A percentile compares a stretch with the other conserved stretches of the same genome.
Conservation (phyloP, 1,139 yeast genomes). For the Nakaseomyces uthaithaninus region DNA sequence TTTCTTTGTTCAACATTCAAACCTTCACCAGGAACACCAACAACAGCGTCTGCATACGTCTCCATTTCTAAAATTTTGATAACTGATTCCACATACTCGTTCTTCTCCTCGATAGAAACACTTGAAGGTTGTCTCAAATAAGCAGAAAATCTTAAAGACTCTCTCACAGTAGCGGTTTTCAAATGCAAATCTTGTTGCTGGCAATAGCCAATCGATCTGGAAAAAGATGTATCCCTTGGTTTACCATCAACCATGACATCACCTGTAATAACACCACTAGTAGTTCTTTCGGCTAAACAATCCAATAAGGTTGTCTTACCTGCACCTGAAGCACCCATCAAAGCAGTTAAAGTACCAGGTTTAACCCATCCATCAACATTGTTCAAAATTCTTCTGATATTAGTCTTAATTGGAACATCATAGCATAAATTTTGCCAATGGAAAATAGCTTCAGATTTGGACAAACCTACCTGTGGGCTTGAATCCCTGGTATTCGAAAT, state of each 20-base stretch:
- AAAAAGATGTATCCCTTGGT: constrained; percentile 62
- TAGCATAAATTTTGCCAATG: constrained; percentile 76
- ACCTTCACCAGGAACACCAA: constrained; percentile 75
- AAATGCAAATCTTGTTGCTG: constrained; percentile 78
- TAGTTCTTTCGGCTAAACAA: constrained; percentile 69
- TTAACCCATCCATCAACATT: constrained; percentile 80
- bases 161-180: constrained; percentile 70
- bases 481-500: constrained; percentile 7
- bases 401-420: constrained; percentile 59
- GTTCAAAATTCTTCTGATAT: constrained; percentile 54
- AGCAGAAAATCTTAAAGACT: constrained; percentile 66
- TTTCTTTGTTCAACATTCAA: constrained; percentile 81
- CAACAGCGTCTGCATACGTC: constrained; percentile 69
- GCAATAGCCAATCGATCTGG: constrained; percentile 74
- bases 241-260: constrained; percentile 66
- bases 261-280: constrained; percentile 73
- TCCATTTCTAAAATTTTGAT: constrained; percentile 65
- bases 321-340: constrained; percentile 87
- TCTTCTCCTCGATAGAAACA: constrained; percentile 51
- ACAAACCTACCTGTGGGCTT: constrained; percentile 14
- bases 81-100: constrained; percentile 63
- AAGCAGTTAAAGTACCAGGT: constrained; percentile 67
- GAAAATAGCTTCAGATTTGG: constrained; percentile 43
- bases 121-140: constrained; percentile 58
- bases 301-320: constrained; percentile 75